Base-by-base conservation (phyloP, 257 asterid genomes). In the Nicotiana noctiflora region DNA sequence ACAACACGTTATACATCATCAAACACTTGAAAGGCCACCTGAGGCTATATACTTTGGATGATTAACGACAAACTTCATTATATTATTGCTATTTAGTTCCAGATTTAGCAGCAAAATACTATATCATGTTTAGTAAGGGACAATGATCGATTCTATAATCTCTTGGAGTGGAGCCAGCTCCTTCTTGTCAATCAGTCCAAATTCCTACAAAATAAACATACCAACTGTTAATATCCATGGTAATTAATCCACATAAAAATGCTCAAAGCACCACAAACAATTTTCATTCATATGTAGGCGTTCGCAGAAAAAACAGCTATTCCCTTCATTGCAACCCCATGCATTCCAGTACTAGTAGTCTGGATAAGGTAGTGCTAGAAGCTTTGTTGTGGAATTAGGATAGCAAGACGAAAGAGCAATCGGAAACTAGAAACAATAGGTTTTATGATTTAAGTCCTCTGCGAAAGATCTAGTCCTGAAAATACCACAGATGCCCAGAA, bases 141-240 rank as follows among this genome's bases (percentile, higher is more conserved):
- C 92, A 49, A 85, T 61, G 46, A 94, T 89, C 67, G 97, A 89
- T 81, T 94, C 95, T 76, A 94, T 88, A 81, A 92, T 93, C 86
- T 94, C 97, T 80, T 92, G 93, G 63, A 94, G 92, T 12, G 97
- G 98, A 81, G 98, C 97, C 67, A 94, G 91, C 84, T 94, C 98
- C 93, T 88, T 90, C 92, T 89, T 94, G 87, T 91, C 97, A 27
- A 92, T 92, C 91, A 94, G 91, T 72, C 85, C 85, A 81, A 94
- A 94, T 85, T 94, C 98, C 98, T 93, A 91, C 92, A 87, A 5
- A 34, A 75, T 18, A 29, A 17, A 79, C 15, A 61, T 14, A 21
- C 4, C 40, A 72, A 46, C 14, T 49, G 49, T 72, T 49, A 6
- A 0, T 14, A 40, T 55, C 61, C 61, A 15, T 18, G 23, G 23